Conservation (phyloP, 2,329 filamentous ascomycete species). For the Cercospora sp. region DNA sequence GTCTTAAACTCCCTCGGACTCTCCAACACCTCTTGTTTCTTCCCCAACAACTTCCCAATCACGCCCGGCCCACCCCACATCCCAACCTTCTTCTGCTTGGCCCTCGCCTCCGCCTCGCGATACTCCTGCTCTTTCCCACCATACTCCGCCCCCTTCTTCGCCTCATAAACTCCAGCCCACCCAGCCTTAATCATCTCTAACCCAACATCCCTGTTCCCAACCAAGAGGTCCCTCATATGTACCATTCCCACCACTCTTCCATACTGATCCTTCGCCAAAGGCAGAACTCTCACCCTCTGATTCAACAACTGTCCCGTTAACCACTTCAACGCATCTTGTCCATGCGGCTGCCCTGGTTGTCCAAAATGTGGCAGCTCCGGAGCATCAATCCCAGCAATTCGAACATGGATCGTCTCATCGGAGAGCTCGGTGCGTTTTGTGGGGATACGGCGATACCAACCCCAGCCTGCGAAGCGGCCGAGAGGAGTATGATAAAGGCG, state of each 20-base stretch:
- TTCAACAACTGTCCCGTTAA: conserved; percentile 71
- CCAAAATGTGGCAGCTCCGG: conserved; percentile 94
- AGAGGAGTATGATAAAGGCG: conserved; percentile 92
- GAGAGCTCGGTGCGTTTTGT: conserved; percentile 28
- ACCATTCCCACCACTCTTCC: conserved; percentile 86
- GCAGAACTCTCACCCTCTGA: conserved; percentile 74
- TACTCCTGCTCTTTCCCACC: conserved; percentile 67
- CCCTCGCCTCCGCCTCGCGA: conserved; percentile 59
- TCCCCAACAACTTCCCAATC: conserved; percentile 48
- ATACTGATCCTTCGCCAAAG: conserved; percentile 88
- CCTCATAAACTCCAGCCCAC: conserved; percentile 89
- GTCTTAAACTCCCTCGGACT: conserved; percentile 87
- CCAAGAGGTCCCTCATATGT: conserved; percentile 55
- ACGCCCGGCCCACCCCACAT: conserved; percentile 63
- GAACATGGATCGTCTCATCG: conserved; percentile 71
- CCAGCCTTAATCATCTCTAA: conserved; percentile 85
- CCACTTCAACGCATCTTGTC: conserved; percentile 78
- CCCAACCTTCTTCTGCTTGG: conserved; percentile 45
- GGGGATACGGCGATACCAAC: conserved; percentile 41
- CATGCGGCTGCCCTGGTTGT: conserved; percentile 78
- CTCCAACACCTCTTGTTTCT: conserved; percentile 63
- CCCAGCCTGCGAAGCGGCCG: conserved; percentile 85
- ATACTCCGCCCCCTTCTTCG: conserved; percentile 86
- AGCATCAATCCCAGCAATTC: conserved; percentile 88
- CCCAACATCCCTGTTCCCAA: conserved; percentile 77